These are phyloP conservation scores for Arbutus unedo DNA, from an alignment of 148 eudicot genomes.

Conservation along the genomic window DNA sequence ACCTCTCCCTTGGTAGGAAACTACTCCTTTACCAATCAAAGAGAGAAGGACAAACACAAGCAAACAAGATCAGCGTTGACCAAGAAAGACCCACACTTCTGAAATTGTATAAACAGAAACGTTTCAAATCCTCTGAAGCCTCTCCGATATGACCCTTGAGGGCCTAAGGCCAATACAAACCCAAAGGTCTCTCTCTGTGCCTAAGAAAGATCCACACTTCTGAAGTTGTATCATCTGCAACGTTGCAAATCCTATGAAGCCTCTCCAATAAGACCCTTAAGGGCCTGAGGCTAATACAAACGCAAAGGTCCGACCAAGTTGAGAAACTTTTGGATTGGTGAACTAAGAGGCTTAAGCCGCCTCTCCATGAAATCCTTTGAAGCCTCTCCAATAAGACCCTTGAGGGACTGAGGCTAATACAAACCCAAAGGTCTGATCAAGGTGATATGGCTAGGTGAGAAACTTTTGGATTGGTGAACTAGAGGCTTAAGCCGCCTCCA, in stretches of 20 bases:
- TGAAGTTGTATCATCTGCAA: too few species aligned
- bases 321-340: too few species aligned
- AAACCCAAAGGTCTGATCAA: neutral
- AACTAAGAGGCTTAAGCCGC: too few species aligned
- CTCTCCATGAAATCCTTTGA: neutral
- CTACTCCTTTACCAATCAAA: neutral
- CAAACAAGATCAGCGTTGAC: neutral
- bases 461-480: neutral
- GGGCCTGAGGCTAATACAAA: too few species aligned
- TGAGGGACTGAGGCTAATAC: neutral
- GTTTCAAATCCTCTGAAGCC: neutral
- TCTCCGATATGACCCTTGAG: neutral
- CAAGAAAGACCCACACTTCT: neutral
- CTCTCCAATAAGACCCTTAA: too few species aligned
- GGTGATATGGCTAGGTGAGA: neutral
- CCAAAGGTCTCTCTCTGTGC: too few species aligned
- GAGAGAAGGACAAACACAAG: neutral
- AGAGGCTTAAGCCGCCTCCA: neutral
- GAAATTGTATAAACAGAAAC: neutral
- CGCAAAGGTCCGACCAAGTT: too few species aligned
- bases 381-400: neutral
- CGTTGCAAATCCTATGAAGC: too few species aligned
- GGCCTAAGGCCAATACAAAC: too few species aligned
- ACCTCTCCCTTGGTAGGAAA: neutral
- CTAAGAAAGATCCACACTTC: too few species aligned